Base-by-base conservation (phyloP, 1,284 basidiomycete genomes). In the Waitea zeae region DNA sequence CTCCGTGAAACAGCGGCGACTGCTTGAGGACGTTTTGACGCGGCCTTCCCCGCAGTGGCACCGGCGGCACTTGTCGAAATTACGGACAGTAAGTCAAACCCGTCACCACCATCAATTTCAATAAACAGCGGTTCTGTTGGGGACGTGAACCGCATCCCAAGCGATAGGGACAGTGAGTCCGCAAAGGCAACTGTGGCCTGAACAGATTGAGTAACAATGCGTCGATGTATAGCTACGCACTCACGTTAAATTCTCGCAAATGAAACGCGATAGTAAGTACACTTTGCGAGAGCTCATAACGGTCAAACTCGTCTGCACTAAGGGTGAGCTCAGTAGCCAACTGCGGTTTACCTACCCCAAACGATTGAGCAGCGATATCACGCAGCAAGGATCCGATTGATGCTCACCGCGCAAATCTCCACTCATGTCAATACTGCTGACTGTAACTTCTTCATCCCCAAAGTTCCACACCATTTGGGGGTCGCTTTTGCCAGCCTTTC, bases 401-500 rank as follows among this genome's bases (percentile, higher is more conserved):
- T 29, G 31, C 51, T 31, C 36, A 78, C 79, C 76, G 62, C 64
- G 74, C 13, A 58, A 52, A 38, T 81, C 75, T 29, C 71, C 53
- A 1, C 73, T 67, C 2, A 68, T 67, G 44, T 81, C 77, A 6
- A 71, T 54, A 44, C 70, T 83, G 44, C 67, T 73, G 18, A 86
- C 61, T 20, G 62, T 57, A 2, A 86, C 71, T 31, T 83, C 74
- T 1, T 57, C 52, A 27, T 71, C 64, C 14, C 59, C 63, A 46
- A 86, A 84, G 19, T 56, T 67, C 81, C 82, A 86, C 3, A 79
- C 63, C 7, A 86, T 61, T 45, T 81, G 75, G 14, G 79, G 76
- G 44, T 86, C 81, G 14, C 60, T 65, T 46, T 72, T 78, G 18
- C 56, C 29, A 14, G 13, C 49, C n/a, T n/a, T n/a, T n/a, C n/a